Conservation (phyloP, 805 yeast genomes). For the Starmera pachycereana region DNA sequence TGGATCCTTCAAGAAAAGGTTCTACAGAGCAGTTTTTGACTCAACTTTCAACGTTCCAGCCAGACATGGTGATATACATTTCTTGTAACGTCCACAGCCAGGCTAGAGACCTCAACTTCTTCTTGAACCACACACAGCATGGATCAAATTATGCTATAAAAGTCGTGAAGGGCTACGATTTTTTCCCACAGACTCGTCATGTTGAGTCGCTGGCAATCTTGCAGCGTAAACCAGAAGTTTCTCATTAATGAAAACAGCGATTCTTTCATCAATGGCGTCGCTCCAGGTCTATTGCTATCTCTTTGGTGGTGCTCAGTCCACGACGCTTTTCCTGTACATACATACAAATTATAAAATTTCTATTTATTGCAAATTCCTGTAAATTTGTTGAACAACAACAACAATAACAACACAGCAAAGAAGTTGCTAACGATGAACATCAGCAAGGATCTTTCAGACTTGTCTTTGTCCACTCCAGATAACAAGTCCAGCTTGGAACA, state of each 20-base stretch:
- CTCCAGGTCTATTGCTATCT: no score
- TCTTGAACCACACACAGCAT: slow-evolving; percentile 49
- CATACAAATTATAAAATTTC: no score
- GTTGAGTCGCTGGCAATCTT: slow-evolving; percentile 80
- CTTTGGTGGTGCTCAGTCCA: no score
- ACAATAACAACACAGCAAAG: not conserved
- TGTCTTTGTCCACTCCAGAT: not conserved
- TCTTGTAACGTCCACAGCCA: slow-evolving; percentile 98
- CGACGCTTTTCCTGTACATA: no score
- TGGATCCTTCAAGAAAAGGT: slow-evolving; percentile 97
- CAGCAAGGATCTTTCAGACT: slow-evolving; percentile 1
- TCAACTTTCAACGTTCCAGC: slow-evolving; percentile 75
- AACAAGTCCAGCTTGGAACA: not conserved
- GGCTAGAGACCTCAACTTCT: slow-evolving; percentile 83
- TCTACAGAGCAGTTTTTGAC: slow-evolving; percentile 77
- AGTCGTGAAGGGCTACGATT: slow-evolving; percentile 84
- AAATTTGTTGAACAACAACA: no score
- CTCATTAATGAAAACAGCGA: no score
- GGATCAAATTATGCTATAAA: slow-evolving; percentile 60
- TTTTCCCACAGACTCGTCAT: slow-evolving; percentile 91
- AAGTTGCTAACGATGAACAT: not conserved
- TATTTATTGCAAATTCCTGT: no score
- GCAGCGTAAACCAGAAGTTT: slow-evolving; percentile 3
- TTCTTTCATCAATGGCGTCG: no score
- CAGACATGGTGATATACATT: slow-evolving; percentile 76